Conservation (phyloP, 2,329 filamentous ascomycete species). For the Shiraia bambusicola region DNA sequence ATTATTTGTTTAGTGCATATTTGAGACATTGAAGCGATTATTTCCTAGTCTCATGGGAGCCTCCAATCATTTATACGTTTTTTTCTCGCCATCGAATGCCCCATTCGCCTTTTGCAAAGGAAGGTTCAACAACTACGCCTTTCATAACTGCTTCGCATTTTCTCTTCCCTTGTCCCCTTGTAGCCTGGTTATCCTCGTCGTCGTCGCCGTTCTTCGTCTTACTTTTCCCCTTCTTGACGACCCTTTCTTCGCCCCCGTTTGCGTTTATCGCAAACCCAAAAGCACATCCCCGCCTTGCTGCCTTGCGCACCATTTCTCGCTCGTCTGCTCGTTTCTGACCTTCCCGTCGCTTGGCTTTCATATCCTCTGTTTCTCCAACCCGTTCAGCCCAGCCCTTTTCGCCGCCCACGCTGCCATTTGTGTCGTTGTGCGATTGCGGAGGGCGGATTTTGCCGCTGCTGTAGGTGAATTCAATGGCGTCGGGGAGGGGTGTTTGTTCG, state of each 20-base stretch:
- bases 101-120: constrained; percentile 64
- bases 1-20: too few relatives aligned
- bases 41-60: too few relatives aligned
- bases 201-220: too few relatives aligned
- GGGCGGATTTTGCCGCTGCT: constrained; percentile 42
- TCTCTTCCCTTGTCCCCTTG: constrained; percentile 30
- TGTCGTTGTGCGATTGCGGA: constrained; percentile 50
- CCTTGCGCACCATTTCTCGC: constrained; percentile 62
- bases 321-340: constrained; percentile 53
- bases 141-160: constrained; percentile 63
- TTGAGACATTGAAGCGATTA: too few relatives aligned
- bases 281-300: constrained; percentile 61
- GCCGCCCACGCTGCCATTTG: constrained; percentile 59
- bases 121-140: constrained; percentile 59
- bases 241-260: constrained; percentile 2
- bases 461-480: constrained; percentile 26
- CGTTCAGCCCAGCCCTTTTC: constrained; percentile 58
- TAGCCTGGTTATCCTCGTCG: too few relatives aligned
- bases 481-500: constrained; percentile 7
- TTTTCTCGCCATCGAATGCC: constrained; percentile 58
- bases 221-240: neutral
- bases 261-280: constrained; percentile 52
- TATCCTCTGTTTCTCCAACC: constrained; percentile 55
- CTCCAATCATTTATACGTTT: constrained; percentile 9
- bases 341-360: constrained; percentile 52